Conservation (phyloP, 2,329 filamentous ascomycete species). For the Chaetomiaceae sp. region DNA sequence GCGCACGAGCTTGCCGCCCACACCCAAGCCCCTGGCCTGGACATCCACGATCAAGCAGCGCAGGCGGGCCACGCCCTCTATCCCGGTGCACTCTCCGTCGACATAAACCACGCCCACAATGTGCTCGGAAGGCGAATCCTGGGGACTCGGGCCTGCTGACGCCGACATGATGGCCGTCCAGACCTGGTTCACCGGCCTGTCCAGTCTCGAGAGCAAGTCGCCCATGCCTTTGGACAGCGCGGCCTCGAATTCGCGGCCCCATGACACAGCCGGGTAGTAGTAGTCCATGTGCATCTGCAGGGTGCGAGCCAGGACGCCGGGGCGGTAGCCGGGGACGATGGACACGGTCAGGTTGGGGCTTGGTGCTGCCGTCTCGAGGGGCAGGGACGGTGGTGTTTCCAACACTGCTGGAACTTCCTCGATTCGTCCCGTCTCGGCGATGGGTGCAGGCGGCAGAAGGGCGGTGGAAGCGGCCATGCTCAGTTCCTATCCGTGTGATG, state of each 20-base stretch:
- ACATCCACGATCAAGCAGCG: constrained; percentile 29
- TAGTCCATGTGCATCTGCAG: constrained; percentile 28
- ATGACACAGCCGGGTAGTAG: constrained; percentile 20
- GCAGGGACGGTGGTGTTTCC: constrained; percentile 2
- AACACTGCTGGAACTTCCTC: constrained; percentile 11
- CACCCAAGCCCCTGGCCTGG: constrained; percentile 19
- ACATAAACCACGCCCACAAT: constrained; percentile 27
- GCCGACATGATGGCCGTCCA: constrained; percentile 24
- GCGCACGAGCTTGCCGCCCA: constrained; percentile 24
- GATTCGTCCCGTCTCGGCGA: background rate
- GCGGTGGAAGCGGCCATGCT: background rate
- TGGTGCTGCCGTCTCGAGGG: background rate
- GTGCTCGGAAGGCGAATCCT: constrained; percentile 10
- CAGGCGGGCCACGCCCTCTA: constrained; percentile 20
- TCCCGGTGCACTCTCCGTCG: constrained; percentile 22
- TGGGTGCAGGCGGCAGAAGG: background rate
- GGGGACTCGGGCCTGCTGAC: background rate
- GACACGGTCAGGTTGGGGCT: background rate
- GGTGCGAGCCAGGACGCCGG: constrained; percentile 24
- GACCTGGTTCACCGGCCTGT: constrained; percentile 22
- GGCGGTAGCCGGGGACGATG: constrained; percentile 27
- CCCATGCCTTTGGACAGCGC: constrained; percentile 18
- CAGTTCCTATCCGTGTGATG: too few relatives aligned
- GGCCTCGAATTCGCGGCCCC: constrained; percentile 25
- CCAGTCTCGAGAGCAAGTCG: constrained; percentile 21